Evolutionary conservation across 306 rosid genomes (phyloP), one percentile per base, ranked within the genome.

Genomic region (Calophaca sinica): DNA sequence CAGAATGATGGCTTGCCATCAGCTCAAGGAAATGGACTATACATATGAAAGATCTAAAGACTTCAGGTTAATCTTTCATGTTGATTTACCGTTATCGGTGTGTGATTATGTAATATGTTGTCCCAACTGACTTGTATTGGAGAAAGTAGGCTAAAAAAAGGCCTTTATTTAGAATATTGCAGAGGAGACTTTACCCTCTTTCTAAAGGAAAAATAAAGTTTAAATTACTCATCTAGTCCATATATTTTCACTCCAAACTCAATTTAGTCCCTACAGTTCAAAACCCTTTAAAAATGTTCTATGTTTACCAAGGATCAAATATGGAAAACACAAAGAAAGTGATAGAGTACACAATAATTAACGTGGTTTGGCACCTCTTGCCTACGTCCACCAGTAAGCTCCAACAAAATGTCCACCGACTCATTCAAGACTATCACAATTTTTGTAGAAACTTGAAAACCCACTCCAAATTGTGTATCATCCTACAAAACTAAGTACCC

Each of bases 31-130:
- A 44, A 63, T 38, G 49, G n/a, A 39, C 12, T 62, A 6, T 33
- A 33, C 52, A 6, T 62, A 20, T 62, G 71, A 50, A 74, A 55
- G 76, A 62, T 62, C 63, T 35, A 11, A 63, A 20, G 64, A 63
- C 14, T 51, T 52, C 2, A 74, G 62, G 62, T 4, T 11, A 12
- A 39, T 33, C 57, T 13, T 42, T 29, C 48, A 14, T n/a, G 59
- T n/a, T 5, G 26, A 14, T 26, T 53, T 79, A 26, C 72, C 51
- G n/a, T 62, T 9, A 41, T 51, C n/a, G 12, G 53, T 20, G 33
- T 52, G 73, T 5, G 14, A 41, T 53, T 14, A 52, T 54, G 68
- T 58, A 41, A 41, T 14, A 52, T 54, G 68, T 58, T 68, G 52
- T 55, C 61, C 7, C 68, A 7, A 12, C 52, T 45, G 49, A 66